A percentile compares a stretch with the other conserved stretches of the same genome.
Evolutionary conservation across 495 filamentous ascomycete species (phyloP).

Genomic region (Podospora appendiculata): DNA sequence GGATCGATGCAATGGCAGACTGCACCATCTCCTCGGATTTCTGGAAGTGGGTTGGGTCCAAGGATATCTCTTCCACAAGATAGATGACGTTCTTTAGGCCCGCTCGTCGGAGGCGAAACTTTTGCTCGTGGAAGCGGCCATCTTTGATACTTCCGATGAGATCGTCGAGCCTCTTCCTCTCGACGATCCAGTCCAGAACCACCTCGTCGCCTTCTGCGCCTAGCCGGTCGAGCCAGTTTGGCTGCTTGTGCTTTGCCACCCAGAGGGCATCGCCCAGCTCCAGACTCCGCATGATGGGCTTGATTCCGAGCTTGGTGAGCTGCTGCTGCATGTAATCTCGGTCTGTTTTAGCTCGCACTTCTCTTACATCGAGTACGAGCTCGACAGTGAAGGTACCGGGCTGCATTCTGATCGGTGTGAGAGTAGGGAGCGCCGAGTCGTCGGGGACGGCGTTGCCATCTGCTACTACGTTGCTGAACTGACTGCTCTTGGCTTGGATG

Average conservation of each 20-base stretch:
- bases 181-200: slow-evolving; percentile 74
- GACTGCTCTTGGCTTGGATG: neutral
- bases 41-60: slow-evolving; percentile 38
- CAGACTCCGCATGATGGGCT: slow-evolving; percentile 56
- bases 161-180: slow-evolving; percentile 79
- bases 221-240: slow-evolving; percentile 43
- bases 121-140: slow-evolving; percentile 78
- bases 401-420: slow-evolving; percentile 52
- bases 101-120: slow-evolving; percentile 65
- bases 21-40: slow-evolving; percentile 60
- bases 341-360: slow-evolving; percentile 69
- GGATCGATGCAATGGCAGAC: slow-evolving; percentile 69
- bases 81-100: slow-evolving; percentile 73
- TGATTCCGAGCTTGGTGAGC: slow-evolving; percentile 58
- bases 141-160: slow-evolving; percentile 74
- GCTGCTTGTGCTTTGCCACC: slow-evolving; percentile 65
- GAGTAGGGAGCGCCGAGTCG: slow-evolving; percentile 36
- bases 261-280: slow-evolving; percentile 74
- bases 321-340: slow-evolving; percentile 72
- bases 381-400: slow-evolving; percentile 65
- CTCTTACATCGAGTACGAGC: slow-evolving; percentile 68
- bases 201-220: slow-evolving; percentile 68
- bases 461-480: slow-evolving; percentile 32
- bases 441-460: slow-evolving; percentile 26
- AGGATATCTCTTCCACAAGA: slow-evolving; percentile 64